Base-by-base conservation (phyloP, 2,329 filamentous ascomycete species). In the Davidsoniella eucalypti region DNA sequence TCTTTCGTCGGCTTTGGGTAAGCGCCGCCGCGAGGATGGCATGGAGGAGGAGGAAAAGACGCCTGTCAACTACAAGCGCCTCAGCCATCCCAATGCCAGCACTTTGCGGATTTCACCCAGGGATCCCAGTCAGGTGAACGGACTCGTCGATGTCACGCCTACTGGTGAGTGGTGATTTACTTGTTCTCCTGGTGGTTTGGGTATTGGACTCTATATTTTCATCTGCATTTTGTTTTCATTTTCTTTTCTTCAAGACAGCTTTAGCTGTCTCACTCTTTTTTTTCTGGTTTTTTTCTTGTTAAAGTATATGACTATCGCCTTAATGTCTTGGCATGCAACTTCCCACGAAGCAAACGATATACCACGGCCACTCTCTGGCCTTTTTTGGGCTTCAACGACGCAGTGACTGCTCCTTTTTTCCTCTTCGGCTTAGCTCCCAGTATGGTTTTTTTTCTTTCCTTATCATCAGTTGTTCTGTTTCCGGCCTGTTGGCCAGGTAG, bases 21-120 rank as follows among this genome's bases (percentile, higher is more conserved):
- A 54, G 44, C 38, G 52, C 5, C 21, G 52, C 2, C 48, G 52
- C 17, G 44, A 51, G 38, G 52, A 51, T 16, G 45, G 41, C 12
- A 25, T 26, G 10, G 52, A 54, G n/a, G 39, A 17, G 4, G 44
- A 51, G 5, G 44, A 51, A 12, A 51, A 50, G 6, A 9, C 38
- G 10, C 16, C 26, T 5, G 23, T 37, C 8, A 41, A 54, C 4
- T 54, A 51, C 26, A 46, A 49, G 33, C 44, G 52, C 6, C 40
- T 47, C 18, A 50, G 46, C 18, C 46, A 46, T 38, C 25, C 49
- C 2, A 12, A 33, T 33, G 26, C 26, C 4, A 33, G 26, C 26
- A 33, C 21, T 29, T 4, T 39, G 16, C 47, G 47, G 14, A 37
- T 39, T 9, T 38, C 44, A n/a, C 17, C 37, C 12, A 18, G 33